These are phyloP conservation scores for Penicillium maclennaniae DNA, from an alignment of 495 filamentous ascomycete genomes.

Conservation along the genomic window DNA sequence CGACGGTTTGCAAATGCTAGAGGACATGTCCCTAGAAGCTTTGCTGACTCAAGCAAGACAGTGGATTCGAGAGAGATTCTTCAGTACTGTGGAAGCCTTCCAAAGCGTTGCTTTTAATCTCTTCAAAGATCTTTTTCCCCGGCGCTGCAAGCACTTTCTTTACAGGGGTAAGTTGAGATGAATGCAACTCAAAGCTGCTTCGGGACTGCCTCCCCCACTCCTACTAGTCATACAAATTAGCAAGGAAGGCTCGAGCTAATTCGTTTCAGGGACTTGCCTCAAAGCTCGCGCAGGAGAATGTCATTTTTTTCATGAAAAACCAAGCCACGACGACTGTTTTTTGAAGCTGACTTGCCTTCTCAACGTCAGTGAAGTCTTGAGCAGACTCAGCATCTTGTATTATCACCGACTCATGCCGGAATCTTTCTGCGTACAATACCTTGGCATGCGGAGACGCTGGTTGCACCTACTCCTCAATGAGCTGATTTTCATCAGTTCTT, in stretches of 20 bases:
- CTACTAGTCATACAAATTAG: too few relatives aligned
- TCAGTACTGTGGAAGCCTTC: not conserved
- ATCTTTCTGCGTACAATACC: not conserved
- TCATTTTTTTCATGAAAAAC: not conserved
- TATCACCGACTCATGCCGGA: slow-evolving; percentile 1
- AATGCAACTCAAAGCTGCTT: not conserved
- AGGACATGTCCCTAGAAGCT: not conserved
- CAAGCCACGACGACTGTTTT: not conserved
- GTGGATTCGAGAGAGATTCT: slow-evolving; percentile 2
- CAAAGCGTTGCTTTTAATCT: not conserved
- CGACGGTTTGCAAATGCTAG: not conserved
- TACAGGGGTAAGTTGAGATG: not conserved
- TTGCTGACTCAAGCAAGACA: not conserved
- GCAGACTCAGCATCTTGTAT: slow-evolving; percentile 11
- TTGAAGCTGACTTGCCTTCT: not conserved
- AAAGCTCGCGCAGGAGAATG: slow-evolving; percentile 2
- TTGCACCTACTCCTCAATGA: slow-evolving; percentile 13
- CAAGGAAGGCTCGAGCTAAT: not conserved
- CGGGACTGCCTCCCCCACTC: not conserved
- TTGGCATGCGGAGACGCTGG: slow-evolving; percentile 18
- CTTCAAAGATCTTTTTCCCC: not conserved
- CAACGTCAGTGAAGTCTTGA: slow-evolving; percentile 3
- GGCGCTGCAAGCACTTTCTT: not conserved
- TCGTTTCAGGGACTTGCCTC: not conserved
- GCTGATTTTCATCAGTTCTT: slow-evolving; percentile 13